Evolutionary conservation across 1,284 basidiomycete species (phyloP).

Genomic region (Boletus smithii): DNA sequence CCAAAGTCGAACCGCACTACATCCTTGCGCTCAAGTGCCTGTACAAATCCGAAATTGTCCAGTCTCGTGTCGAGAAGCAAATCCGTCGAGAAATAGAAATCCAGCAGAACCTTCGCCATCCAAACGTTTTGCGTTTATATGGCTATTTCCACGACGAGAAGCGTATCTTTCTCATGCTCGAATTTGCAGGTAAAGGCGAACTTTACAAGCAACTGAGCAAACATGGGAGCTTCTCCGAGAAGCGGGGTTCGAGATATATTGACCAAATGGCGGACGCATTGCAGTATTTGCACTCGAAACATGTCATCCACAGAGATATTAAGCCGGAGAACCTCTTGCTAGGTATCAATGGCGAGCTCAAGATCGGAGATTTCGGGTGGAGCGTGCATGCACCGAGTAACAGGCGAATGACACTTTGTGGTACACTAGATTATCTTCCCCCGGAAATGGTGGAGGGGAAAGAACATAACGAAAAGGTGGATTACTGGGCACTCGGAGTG

Average conservation of each 20-base stretch:
- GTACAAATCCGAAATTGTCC: slow-evolving; percentile 94
- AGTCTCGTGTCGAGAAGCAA: slow-evolving; percentile 87
- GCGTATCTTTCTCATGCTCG: slow-evolving; percentile 97
- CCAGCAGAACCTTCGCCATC: slow-evolving; percentile 95
- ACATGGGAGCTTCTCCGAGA: slow-evolving; percentile 83
- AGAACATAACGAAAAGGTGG: slow-evolving; percentile 86
- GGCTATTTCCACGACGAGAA: slow-evolving; percentile 98
- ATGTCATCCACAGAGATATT: slow-evolving; percentile 98
- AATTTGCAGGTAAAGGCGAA: slow-evolving; percentile 95
- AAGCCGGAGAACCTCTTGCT: slow-evolving; percentile 97
- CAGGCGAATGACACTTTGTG: slow-evolving; percentile 85
- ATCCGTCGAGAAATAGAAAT: slow-evolving; percentile 98
- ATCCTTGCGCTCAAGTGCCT: slow-evolving; percentile 97
- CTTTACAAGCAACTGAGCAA: slow-evolving; percentile 94
- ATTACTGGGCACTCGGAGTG: slow-evolving; percentile 97
- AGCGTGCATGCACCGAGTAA: slow-evolving; percentile 96
- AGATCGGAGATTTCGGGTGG: slow-evolving; percentile 99
- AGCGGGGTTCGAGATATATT: slow-evolving; percentile 84
- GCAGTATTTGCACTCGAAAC: slow-evolving; percentile 89
- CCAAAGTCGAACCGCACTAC: slow-evolving; percentile 82
- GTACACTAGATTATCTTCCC: slow-evolving; percentile 95
- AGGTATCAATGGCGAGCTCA: slow-evolving; percentile 94
- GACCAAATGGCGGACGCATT: slow-evolving; percentile 99
- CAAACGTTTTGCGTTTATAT: slow-evolving; percentile 90
- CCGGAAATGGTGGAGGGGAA: slow-evolving; percentile 97